A percentile compares a stretch with the other conserved stretches of the same genome.
Evolutionary conservation across 176 grass and related monocot species (phyloP).

Genomic region (Aegilops tauschii): DNA sequence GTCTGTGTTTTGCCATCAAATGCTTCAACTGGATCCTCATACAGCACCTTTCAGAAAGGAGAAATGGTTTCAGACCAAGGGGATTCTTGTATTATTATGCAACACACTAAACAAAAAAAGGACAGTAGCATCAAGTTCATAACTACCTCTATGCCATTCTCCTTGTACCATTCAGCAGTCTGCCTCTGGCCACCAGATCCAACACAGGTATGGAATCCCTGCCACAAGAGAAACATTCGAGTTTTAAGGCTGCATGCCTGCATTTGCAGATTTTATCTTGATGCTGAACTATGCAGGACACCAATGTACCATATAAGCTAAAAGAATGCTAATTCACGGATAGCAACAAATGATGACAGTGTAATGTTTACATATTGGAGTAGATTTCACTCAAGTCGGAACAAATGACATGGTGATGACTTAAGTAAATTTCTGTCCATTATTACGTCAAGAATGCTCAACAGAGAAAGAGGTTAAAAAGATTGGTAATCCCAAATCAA

Average conservation of each 20-base stretch:
- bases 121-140: background rate
- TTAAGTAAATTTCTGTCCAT: background rate
- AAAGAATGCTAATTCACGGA: background rate
- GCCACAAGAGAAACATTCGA: slow-evolving; percentile 24
- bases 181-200: slow-evolving; percentile 84
- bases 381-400: background rate
- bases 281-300: background rate
- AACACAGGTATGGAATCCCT: slow-evolving; percentile 96
- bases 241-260: background rate
- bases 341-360: background rate
- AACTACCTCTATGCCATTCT: slow-evolving; percentile 87
- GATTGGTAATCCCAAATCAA: background rate
- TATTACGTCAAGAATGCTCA: background rate
- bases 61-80: slow-evolving; percentile 6
- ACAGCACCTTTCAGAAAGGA: slow-evolving; percentile 58
- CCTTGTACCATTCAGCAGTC: slow-evolving; percentile 79
- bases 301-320: background rate
- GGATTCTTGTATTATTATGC: background rate
- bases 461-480: background rate
- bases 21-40: slow-evolving; percentile 83
- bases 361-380: background rate
- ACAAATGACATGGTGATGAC: background rate
- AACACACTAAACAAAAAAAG: background rate
- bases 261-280: background rate
- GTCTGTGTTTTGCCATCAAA: slow-evolving; percentile 85